Evolutionary conservation across 176 grass and related monocot genomes (phyloP).

Genomic region (Oryza meridionalis): DNA sequence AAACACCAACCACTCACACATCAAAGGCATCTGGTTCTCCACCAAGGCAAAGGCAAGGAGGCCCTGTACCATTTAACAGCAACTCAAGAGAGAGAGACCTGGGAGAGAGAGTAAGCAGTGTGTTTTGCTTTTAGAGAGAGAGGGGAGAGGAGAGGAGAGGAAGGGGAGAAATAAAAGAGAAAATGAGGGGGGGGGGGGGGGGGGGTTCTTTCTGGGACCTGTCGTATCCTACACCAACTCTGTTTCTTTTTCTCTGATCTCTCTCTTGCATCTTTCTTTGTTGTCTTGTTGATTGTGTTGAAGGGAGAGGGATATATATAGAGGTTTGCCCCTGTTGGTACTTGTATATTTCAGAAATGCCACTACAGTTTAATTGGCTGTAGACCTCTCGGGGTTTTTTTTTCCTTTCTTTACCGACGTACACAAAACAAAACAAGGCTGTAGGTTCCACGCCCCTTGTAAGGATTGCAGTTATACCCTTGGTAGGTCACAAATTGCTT

Average conservation of each 20-base stretch:
- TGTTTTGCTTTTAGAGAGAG: conserved; percentile 35
- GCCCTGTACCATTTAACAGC: conserved; percentile 73
- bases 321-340: neutral
- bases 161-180: neutral
- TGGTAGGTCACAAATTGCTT: neutral
- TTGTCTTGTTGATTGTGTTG: conserved; percentile 11
- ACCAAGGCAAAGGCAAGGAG: conserved; percentile 66
- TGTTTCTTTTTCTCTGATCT: conserved; percentile 36
- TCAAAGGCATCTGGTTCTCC: conserved; percentile 93
- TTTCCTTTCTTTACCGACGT: neutral
- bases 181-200: too few relatives aligned
- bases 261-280: neutral
- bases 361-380: neutral
- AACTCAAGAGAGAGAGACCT: conserved; percentile 44
- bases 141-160: neutral
- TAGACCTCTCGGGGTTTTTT: neutral
- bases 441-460: too few relatives aligned
- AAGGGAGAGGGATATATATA: neutral
- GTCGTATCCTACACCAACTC: conserved; percentile 72
- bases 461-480: neutral
- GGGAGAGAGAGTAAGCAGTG: conserved; percentile 20
- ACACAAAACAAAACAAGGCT: too few relatives aligned
- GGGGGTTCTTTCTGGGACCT: conserved; percentile 52
- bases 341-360: conserved; percentile 19
- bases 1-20: conserved; percentile 84